Conservation (phyloP, 441 rosid species). For the Pelargonium cotyledonis region DNA sequence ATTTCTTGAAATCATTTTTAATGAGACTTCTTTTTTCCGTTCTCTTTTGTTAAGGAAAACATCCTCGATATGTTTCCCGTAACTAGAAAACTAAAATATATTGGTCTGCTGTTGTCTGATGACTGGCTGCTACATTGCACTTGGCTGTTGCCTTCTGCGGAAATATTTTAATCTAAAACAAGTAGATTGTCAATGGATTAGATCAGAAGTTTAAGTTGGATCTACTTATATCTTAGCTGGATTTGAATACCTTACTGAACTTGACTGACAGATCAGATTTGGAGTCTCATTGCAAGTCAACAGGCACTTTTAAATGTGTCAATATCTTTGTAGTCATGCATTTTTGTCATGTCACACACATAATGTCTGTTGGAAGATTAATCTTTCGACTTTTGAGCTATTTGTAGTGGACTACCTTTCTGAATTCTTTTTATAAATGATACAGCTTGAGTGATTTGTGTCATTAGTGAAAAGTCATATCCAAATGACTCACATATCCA, state of each 20-base stretch:
- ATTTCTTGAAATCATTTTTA: background rate
- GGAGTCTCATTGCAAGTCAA: background rate
- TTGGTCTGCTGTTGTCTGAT: background rate
- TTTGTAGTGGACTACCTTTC: background rate
- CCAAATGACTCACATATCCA: background rate
- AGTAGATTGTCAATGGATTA: background rate
- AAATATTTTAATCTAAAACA: background rate
- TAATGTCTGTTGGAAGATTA: slow-evolving; percentile 4
- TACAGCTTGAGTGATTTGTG: no score
- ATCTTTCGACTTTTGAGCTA: background rate
- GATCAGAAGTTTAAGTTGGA: background rate
- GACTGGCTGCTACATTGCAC: background rate
- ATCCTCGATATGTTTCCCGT: background rate
- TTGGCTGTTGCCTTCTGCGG: background rate
- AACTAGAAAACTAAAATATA: background rate
- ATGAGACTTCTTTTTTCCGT: background rate
- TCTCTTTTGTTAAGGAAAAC: background rate
- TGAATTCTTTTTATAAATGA: background rate
- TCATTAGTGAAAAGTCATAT: background rate
- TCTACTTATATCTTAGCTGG: background rate
- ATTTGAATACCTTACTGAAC: background rate
- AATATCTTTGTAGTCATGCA: background rate
- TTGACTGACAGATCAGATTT: background rate
- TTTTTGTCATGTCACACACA: background rate
- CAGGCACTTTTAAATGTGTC: background rate